These are phyloP conservation scores for Hanseniaspora uvarum DNA, from an alignment of 1,139 yeast genomes.

Conservation along the genomic window DNA sequence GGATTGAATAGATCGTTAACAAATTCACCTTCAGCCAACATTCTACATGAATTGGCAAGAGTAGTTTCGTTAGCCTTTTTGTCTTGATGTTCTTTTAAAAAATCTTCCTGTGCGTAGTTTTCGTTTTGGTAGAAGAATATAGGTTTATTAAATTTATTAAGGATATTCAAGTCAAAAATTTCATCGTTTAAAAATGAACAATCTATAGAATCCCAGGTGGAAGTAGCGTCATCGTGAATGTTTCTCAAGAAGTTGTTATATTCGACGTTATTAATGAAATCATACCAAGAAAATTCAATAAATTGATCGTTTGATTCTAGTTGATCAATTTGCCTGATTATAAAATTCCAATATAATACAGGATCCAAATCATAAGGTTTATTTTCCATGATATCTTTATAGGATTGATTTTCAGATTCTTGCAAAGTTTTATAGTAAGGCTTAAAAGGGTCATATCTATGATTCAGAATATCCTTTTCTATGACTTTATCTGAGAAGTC, in stretches of 20 bases:
- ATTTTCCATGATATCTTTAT: constrained; percentile 21
- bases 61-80: constrained; percentile 2
- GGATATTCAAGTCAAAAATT: constrained; percentile 7
- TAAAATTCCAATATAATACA: constrained; percentile 24
- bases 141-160: constrained; percentile 19
- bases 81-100: constrained; percentile 20
- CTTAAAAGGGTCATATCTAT: neutral
- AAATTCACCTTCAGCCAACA: constrained; percentile 6
- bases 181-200: constrained; percentile 20
- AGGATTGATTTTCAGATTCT: constrained; percentile 15
- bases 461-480: constrained; percentile 4
- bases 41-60: constrained; percentile 13
- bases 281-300: constrained; percentile 27
- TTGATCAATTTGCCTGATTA: constrained; percentile 18
- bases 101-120: constrained; percentile 16
- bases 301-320: neutral
- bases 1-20: constrained; percentile 18
- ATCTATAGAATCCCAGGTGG: constrained; percentile 20
- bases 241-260: constrained; percentile 22
- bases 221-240: constrained; percentile 1
- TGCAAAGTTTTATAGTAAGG: neutral
- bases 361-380: constrained; percentile 26
- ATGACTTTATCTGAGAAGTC: neutral
- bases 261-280: constrained; percentile 25
- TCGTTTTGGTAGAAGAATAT: constrained; percentile 21